These are phyloP conservation scores for Limnanthes douglasii DNA, from an alignment of 345 rosid genomes.

Conservation along the genomic window DNA sequence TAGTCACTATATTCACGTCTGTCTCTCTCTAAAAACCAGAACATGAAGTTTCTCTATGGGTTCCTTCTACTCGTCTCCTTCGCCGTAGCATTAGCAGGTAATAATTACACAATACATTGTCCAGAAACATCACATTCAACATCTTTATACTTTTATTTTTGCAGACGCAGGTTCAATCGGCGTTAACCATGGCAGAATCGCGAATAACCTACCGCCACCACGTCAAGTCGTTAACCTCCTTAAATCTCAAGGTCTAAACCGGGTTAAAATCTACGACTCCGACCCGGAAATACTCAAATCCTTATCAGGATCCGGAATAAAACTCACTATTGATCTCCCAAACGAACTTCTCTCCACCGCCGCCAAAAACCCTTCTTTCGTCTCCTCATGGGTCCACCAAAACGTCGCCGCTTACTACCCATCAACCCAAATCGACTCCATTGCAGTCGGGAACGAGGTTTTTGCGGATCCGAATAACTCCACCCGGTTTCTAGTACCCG, in stretches of 20 bases:
- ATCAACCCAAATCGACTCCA: conserved; percentile 34
- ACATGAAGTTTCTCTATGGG: too few relatives aligned
- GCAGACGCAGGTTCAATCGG: conserved; percentile 49
- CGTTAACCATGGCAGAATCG: conserved; percentile 62
- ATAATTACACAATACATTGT: too few relatives aligned
- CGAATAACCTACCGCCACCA: conserved; percentile 50
- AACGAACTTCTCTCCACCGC: background rate
- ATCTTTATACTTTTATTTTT: too few relatives aligned
- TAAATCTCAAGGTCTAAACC: conserved; percentile 32
- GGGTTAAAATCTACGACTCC: conserved; percentile 49
- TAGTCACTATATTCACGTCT: too few relatives aligned
- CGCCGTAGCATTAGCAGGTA: too few relatives aligned
- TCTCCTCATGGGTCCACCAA: background rate
- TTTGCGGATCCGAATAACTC: background rate
- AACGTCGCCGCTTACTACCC: background rate
- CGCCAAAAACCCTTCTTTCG: background rate
- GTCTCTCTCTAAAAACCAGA: too few relatives aligned
- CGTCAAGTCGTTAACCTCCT: conserved; percentile 34
- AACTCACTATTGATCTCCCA: conserved; percentile 17
- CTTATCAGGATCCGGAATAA: conserved; percentile 39
- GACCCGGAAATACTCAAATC: conserved; percentile 48
- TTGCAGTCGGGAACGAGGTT: background rate
- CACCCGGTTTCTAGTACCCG: background rate
- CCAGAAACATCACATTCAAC: too few relatives aligned
- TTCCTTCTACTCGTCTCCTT: too few relatives aligned